Percentiles rank a stretch among this genome's conserved stretches.
phyloP scores from a whole-genome alignment of 495 filamentous ascomycete genomes.

The Darksidea phi region DNA sequence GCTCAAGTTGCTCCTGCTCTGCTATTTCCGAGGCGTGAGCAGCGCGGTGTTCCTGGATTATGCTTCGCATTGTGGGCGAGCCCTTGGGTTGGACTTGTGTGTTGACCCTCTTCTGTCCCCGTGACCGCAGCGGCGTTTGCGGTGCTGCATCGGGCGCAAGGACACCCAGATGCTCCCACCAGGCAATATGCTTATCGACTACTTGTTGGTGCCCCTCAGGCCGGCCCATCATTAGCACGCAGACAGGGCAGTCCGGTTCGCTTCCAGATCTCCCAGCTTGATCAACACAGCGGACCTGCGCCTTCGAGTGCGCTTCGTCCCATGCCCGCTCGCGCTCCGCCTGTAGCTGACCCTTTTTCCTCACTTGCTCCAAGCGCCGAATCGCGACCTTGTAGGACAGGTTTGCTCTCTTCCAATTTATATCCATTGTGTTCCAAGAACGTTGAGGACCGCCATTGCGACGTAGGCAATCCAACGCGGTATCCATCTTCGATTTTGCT shows the following conservation, averaged over 20 bases:
- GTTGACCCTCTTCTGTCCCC: background rate
- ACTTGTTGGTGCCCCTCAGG: background rate
- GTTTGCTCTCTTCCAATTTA: background rate
- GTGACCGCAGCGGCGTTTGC: background rate
- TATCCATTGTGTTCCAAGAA: background rate
- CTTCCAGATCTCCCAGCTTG: background rate
- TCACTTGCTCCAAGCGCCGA: constrained; percentile 1
- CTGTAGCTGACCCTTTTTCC: constrained; percentile 2
- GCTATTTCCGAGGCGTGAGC: background rate
- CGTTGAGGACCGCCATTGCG: background rate
- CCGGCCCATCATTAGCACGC: background rate
- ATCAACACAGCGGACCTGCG: background rate
- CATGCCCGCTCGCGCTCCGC: constrained; percentile 6
- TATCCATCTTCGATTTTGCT: background rate
- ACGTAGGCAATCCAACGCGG: background rate
- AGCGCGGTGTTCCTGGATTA: background rate
- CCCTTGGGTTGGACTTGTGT: background rate
- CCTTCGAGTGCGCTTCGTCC: constrained; percentile 1
- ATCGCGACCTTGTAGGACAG: background rate
- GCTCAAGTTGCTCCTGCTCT: background rate
- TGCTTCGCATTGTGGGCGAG: background rate
- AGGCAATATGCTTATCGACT: background rate
- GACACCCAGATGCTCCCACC: constrained; percentile 12
- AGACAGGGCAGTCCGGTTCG: background rate
- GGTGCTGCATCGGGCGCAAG: background rate